A percentile compares a stretch with the other conserved stretches of the same genome.
Evolutionary conservation across 2,329 filamentous ascomycete genomes (phyloP).

Genomic region (Calonectria fujianensis): DNA sequence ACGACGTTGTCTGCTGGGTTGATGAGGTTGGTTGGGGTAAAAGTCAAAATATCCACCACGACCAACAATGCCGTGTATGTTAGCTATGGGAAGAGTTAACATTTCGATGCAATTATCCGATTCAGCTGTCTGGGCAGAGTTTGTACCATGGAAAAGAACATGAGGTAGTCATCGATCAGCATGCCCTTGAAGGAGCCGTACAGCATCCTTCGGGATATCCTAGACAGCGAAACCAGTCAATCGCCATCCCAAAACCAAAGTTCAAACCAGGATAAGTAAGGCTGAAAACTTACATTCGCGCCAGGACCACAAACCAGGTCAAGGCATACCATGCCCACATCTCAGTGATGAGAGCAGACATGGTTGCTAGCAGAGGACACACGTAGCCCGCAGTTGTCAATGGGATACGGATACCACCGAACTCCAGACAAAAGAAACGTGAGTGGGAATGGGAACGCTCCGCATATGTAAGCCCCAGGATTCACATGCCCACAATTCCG

Average conservation of each 20-base stretch:
- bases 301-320: constrained; percentile 60
- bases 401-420: constrained; percentile 21
- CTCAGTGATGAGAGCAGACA: constrained; percentile 58
- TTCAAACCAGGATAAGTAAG: background rate
- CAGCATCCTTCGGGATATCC: constrained; percentile 61
- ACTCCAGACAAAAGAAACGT: constrained; percentile 27
- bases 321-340: constrained; percentile 66
- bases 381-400: constrained; percentile 32
- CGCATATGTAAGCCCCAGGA: constrained; percentile 30
- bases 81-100: background rate
- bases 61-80: constrained; percentile 50
- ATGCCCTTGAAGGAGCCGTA: constrained; percentile 67
- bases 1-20: constrained; percentile 64
- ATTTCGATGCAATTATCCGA: background rate
- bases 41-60: constrained; percentile 49
- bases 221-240: constrained; percentile 42
- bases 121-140: background rate
- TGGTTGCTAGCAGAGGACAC: constrained; percentile 30
- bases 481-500: constrained; percentile 21
- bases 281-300: constrained; percentile 61
- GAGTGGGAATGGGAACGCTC: constrained; percentile 17
- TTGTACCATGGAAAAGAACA: constrained; percentile 70
- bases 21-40: constrained; percentile 75
- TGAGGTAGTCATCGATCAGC: constrained; percentile 73
- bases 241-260: background rate